Base-by-base conservation (phyloP, 2,329 filamentous ascomycete species). In the Cladosporium sp. region DNA sequence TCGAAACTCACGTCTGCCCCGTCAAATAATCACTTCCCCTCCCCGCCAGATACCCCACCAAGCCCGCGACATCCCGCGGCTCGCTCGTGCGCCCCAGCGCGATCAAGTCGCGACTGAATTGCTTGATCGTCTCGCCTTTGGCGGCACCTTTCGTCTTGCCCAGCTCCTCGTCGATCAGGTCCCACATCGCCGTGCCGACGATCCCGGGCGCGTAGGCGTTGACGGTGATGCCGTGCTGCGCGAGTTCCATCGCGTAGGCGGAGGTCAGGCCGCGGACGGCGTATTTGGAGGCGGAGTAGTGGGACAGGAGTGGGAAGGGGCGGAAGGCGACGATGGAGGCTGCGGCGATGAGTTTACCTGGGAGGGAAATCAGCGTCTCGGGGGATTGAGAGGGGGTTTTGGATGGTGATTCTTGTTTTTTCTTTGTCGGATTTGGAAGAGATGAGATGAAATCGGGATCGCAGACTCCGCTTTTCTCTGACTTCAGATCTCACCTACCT, bases 161-260 rank as follows among this genome's bases (percentile, higher is more conserved):
- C 32, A 85, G 56, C 53, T 77, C 77, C 56, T 80, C 77, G 55
- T 86, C 84, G 50, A 87, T 85, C 2, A 80, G 62, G 43, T 86
- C 83, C 83, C 83, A 87, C 83, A 86, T 86, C 0, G 74, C 71
- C 0, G 82, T 86, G 0, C 77, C 81, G 0, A 87, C 82, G 44
- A 87, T 84, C 0, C 84, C 84, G 0, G 84, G 84, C 0, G 81
- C 83, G 60, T 86, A 86, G 0, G 78, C 77, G 58, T 87, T 87
- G 16, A 79, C 82, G 0, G 80, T 85, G 63, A 87, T 86, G 54
- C 80, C 73, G 62, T 86, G 77, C 43, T 70, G 66, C 0, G 83
- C 83, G 67, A 86, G 73, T 56, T 85, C 83, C 75, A 84, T 81
- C 1, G 84, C 83, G 57, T 84, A 84, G 0, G 77, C 79, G 64